phyloP scores from a whole-genome alignment of 2,329 filamentous ascomycete species.

The Penicillium sp. region DNA sequence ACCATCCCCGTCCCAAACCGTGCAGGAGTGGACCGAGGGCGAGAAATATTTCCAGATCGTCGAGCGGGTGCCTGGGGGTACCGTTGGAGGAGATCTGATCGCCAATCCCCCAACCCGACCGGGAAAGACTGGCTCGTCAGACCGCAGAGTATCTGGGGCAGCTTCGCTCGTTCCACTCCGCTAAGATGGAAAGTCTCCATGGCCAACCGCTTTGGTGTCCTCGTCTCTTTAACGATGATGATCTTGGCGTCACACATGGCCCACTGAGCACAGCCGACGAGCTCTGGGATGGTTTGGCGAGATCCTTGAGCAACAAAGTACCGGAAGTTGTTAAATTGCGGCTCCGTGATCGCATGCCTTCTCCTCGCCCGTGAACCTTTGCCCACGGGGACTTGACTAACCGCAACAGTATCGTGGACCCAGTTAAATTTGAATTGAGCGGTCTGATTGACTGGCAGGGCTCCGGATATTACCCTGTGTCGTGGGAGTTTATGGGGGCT shows the following conservation, averaged over 20 bases:
- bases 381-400: constrained; percentile 40
- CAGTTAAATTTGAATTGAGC: constrained; percentile 29
- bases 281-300: constrained; percentile 9
- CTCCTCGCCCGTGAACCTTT: constrained; percentile 34
- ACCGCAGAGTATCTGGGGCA: constrained; percentile 2
- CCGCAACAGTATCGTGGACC: constrained; percentile 41
- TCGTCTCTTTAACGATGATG: constrained; percentile 9
- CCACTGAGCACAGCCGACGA: constrained; percentile 13
- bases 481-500: constrained; percentile 32
- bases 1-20: neutral
- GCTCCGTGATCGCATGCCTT: constrained; percentile 17
- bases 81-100: constrained; percentile 4
- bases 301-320: constrained; percentile 4
- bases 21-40: constrained; percentile 4
- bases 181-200: constrained; percentile 13
- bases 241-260: neutral
- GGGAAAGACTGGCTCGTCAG: neutral
- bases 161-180: constrained; percentile 12
- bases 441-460: constrained; percentile 44
- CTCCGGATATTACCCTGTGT: constrained; percentile 39
- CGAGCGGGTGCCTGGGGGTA: constrained; percentile 7
- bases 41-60: constrained; percentile 2
- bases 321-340: constrained; percentile 5
- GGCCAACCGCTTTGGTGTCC: constrained; percentile 10
- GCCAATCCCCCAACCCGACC: constrained; percentile 4